Percentiles rank a stretch among this genome's conserved stretches.
These are phyloP conservation scores for Nannochloropsis gaditana DNA, from an alignment of 108 stramenopile species.

Conservation along the genomic window DNA sequence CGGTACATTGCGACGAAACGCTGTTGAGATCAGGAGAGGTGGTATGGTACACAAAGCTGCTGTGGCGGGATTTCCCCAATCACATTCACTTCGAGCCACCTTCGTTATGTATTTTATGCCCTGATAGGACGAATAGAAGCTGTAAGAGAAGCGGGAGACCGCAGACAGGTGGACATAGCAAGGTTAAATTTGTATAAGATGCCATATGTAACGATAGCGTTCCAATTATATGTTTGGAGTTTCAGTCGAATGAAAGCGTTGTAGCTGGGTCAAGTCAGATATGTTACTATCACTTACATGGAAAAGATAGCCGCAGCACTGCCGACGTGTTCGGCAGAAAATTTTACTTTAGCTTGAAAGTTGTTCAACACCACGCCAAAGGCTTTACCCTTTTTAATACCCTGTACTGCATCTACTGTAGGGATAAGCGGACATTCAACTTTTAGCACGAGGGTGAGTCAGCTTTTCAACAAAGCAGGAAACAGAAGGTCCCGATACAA, in stretches of 20 bases:
- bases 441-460: too few relatives aligned
- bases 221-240: too few relatives aligned
- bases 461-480: too few relatives aligned
- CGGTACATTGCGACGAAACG: neutral
- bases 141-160: neutral
- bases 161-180: neutral
- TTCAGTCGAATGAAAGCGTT: too few relatives aligned
- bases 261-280: too few relatives aligned
- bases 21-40: neutral
- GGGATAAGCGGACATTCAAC: too few relatives aligned
- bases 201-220: too few relatives aligned
- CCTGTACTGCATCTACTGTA: constrained; percentile 13
- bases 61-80: constrained; percentile 1
- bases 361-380: neutral
- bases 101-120: constrained; percentile 8
- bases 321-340: neutral
- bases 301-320: neutral
- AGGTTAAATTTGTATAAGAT: too few relatives aligned
- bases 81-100: neutral
- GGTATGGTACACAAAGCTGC: neutral
- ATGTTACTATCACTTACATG: neutral
- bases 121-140: neutral
- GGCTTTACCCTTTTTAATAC: constrained; percentile 5
- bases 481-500: too few relatives aligned
- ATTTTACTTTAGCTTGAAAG: neutral